These are phyloP conservation scores for Laguncularia racemosa DNA, from an alignment of 345 rosid species.

Conservation along the genomic window DNA sequence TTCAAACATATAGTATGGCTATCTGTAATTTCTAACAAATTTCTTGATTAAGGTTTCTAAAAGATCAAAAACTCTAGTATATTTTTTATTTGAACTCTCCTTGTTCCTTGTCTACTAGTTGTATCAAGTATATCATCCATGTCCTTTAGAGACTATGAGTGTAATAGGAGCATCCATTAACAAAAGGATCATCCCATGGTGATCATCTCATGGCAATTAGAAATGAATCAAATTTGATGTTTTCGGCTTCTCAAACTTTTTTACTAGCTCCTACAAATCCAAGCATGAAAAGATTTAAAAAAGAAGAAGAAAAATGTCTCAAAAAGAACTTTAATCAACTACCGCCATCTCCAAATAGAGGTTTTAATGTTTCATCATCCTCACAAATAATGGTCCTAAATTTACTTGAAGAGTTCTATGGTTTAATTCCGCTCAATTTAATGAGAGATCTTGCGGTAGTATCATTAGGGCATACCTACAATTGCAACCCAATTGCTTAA, in stretches of 20 bases:
- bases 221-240: no score
- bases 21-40: no score
- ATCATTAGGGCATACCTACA: conserved; percentile 59
- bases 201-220: no score
- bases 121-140: no score
- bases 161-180: conserved; percentile 10
- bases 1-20: no score
- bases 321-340: conserved; percentile 20
- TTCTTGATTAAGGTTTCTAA: no score
- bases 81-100: no score
- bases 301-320: conserved; percentile 9
- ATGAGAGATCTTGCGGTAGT: conserved; percentile 64
- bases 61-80: no score
- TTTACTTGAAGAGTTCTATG: conserved; percentile 50
- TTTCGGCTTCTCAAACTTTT: background rate
- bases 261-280: no score
- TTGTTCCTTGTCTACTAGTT: no score
- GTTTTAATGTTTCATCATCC: conserved; percentile 27
- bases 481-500: conserved; percentile 47
- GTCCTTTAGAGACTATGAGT: background rate
- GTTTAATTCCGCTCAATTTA: conserved; percentile 58
- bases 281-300: no score
- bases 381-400: conserved; percentile 21
- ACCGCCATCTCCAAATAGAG: conserved; percentile 8
- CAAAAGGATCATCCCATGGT: no score